These are phyloP conservation scores for Globisporangium emineosum DNA, from an alignment of 352 stramenopile species.

Conservation along the genomic window DNA sequence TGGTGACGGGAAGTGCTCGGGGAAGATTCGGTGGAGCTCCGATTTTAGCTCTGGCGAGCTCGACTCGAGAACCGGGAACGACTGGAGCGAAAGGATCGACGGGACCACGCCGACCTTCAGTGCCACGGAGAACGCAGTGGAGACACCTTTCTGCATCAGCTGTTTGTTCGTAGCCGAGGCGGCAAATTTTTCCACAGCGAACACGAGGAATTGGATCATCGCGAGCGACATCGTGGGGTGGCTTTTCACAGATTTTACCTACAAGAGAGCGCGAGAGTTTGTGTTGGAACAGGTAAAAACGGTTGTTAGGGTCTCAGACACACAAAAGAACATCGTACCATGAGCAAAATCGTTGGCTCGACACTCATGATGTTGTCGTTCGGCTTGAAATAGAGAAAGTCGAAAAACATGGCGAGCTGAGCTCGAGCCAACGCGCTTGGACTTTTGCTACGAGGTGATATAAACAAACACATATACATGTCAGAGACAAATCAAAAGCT, in stretches of 20 bases:
- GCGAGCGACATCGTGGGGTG: slow-evolving; percentile 77
- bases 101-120: slow-evolving; percentile 73
- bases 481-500: not conserved
- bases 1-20: slow-evolving; percentile 71
- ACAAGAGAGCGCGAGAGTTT: not conserved
- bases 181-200: slow-evolving; percentile 85
- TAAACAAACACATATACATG: not conserved
- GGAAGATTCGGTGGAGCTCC: slow-evolving; percentile 78
- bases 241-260: slow-evolving; percentile 86
- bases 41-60: slow-evolving; percentile 66
- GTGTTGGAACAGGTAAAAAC: not conserved
- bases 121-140: slow-evolving; percentile 67
- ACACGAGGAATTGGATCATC: slow-evolving; percentile 86
- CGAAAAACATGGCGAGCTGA: slow-evolving; percentile 86
- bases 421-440: slow-evolving; percentile 65
- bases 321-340: slow-evolving; percentile 37
- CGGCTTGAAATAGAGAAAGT: slow-evolving; percentile 83
- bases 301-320: not conserved
- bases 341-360: slow-evolving; percentile 78
- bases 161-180: slow-evolving; percentile 65
- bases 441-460: slow-evolving; percentile 46
- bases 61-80: slow-evolving; percentile 68
- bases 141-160: slow-evolving; percentile 83
- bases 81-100: slow-evolving; percentile 67
- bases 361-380: slow-evolving; percentile 83